phyloP scores from a whole-genome alignment of 1,284 basidiomycete species.

The Tylopilus orsonianus region DNA sequence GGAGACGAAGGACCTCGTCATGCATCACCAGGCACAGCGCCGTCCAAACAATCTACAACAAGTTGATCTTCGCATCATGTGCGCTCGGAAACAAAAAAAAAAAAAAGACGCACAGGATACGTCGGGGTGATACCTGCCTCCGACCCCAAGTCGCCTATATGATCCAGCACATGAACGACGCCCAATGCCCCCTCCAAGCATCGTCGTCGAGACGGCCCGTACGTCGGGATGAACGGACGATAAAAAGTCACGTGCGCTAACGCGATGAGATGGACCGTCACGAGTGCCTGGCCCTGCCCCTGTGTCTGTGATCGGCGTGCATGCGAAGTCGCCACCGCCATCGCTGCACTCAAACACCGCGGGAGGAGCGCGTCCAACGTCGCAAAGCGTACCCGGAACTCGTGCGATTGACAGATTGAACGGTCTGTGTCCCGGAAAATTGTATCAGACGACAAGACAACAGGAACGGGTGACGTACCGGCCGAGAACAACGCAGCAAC shows the following conservation, averaged over 20 bases:
- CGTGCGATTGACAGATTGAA: conserved; percentile 17
- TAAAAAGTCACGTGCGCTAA: conserved; percentile 42
- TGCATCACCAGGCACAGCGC: conserved; percentile 23
- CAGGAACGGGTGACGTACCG: conserved; percentile 20
- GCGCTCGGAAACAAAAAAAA: not conserved
- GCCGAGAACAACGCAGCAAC: conserved; percentile 28
- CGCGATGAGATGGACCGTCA: conserved; percentile 26
- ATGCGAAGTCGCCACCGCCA: conserved; percentile 8
- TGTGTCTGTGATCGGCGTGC: conserved; percentile 21
- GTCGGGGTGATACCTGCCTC: conserved; percentile 12
- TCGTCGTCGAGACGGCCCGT: conserved; percentile 28
- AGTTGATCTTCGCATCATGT: not conserved
- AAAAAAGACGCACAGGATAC: conserved; percentile 16
- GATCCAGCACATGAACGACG: conserved; percentile 19
- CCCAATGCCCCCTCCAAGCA: conserved; percentile 29
- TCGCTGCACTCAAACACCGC: conserved; percentile 27
- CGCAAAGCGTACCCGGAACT: conserved; percentile 31
- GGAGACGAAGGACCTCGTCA: conserved; percentile 22
- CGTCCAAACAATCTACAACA: conserved; percentile 27
- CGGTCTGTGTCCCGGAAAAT: conserved; percentile 17
- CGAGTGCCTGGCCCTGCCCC: conserved; percentile 14
- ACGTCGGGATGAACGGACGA: conserved; percentile 27
- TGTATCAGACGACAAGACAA: not conserved
- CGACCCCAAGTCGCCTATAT: conserved; percentile 1
- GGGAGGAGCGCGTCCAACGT: conserved; percentile 36